Evolutionary conservation across 768 basidiomycete genomes (phyloP), one percentile per base, ranked within the genome.

Genomic region (Mycena venus): DNA sequence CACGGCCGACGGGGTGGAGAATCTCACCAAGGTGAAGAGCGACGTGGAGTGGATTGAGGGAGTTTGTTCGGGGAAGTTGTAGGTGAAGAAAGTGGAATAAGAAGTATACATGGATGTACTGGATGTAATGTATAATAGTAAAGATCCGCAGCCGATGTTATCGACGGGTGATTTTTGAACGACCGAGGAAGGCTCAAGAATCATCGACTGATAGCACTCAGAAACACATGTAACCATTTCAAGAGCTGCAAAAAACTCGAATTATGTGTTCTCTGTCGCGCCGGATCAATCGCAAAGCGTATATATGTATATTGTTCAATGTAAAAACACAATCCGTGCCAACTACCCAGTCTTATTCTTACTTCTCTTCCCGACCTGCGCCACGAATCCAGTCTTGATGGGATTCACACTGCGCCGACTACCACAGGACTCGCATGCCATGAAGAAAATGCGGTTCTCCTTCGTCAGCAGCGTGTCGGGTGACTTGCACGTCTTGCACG

Each of bases 401-500:
- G 96, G 88, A 78, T 95, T 95, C 79, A 99, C 98, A 73, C 96
- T 97, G 25, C 97, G 93, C 79, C 95, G 87, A 78, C 93, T 95
- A 3, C 96, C 96, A 78, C 96, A 98, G 8, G 94, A 94, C 84
- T 97, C 94, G 86, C 96, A 97, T 0, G 95, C 90, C 91, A 96
- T 95, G 90, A 99, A 99, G 90, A 97, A 99, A 82, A 99, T 96
- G 85, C 98, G 95, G 84, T 98, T 98, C 86, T 99, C 97, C 85
- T 99, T 99, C 32, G 94, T 93, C 42, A 99, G 91, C 23, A 98
- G 91, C 3, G 98, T 99, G 83, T 99, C 98, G 55, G 96, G 96
- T 1, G 98, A 99, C 86, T 99, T 99, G 90, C 98, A 99, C 47
- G 97, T 99, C 85, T 98, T 98, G 91, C 98, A 99, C 44, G 97